A percentile compares a stretch with the other conserved stretches of the same genome.
Conservation (phyloP, 345 rosid species). For the Bruguiera parviflora region DNA sequence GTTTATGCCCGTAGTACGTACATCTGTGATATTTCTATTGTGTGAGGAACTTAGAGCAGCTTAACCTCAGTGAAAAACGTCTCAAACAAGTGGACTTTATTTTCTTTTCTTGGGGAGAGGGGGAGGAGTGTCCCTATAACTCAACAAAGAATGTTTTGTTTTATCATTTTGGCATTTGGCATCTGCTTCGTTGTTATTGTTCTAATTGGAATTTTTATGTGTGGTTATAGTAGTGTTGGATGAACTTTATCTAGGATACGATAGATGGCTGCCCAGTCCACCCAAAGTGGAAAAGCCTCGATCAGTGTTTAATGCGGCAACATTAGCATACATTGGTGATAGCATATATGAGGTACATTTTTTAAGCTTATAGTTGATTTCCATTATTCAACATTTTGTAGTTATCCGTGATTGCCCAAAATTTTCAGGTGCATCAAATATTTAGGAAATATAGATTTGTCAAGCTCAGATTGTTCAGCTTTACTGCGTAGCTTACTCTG, state of each 20-base stretch:
- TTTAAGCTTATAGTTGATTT: not conserved
- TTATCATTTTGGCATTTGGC: not conserved
- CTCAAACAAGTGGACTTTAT: too few relatives aligned
- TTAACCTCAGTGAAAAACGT: too few relatives aligned
- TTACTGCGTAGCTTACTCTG: constrained; percentile 9
- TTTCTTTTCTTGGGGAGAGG: too few relatives aligned
- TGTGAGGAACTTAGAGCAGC: too few relatives aligned
- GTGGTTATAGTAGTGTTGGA: constrained; percentile 26
- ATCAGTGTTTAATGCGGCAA: constrained; percentile 42
- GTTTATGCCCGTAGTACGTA: too few relatives aligned
- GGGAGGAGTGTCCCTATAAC: not conserved
- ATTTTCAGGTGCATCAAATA: not conserved
- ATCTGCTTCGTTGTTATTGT: not conserved
- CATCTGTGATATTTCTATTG: too few relatives aligned
- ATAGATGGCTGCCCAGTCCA: constrained; percentile 52
- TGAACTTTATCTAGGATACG: constrained; percentile 55
- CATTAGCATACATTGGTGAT: constrained; percentile 57
- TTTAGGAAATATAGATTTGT: not conserved
- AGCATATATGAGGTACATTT: constrained; percentile 67
- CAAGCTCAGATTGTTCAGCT: not conserved
- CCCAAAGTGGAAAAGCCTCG: constrained; percentile 73
- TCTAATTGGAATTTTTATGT: constrained; percentile 10
- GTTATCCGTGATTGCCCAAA: not conserved
- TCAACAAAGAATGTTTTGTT: not conserved
- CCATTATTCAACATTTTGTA: not conserved